Evolutionary conservation across 2,329 filamentous ascomycete species (phyloP).

Genomic region (Fonsecaea monophora): DNA sequence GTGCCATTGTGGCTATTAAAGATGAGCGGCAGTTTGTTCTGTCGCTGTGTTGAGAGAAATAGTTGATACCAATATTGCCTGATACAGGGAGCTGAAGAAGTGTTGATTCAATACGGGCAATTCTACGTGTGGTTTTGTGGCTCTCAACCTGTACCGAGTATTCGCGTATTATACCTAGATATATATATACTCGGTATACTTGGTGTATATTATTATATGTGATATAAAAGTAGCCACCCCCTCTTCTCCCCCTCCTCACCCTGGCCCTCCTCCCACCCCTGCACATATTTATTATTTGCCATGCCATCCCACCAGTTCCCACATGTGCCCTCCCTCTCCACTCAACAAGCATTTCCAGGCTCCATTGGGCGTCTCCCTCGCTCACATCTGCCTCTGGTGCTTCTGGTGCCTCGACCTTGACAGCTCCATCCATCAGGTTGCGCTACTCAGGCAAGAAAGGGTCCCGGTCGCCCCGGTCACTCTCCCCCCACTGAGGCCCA

Average conservation of each 20-base stretch:
- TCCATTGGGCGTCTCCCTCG: not conserved
- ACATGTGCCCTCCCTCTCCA: not conserved
- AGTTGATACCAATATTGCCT: not conserved
- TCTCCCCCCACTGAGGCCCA: not conserved
- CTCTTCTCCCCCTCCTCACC: not conserved
- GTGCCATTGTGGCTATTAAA: not conserved
- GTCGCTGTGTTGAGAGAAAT: conserved; percentile 2
- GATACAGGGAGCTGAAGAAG: not conserved
- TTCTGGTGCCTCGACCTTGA: not conserved
- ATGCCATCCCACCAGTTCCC: not conserved
- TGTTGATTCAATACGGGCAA: not conserved
- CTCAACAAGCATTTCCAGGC: not conserved
- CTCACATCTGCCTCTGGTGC: too few species aligned
- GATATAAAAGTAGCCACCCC: not conserved
- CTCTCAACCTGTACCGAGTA: not conserved
- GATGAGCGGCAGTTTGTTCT: not conserved
- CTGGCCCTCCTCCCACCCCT: not conserved
- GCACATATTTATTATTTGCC: not conserved
- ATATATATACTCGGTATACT: too few species aligned
- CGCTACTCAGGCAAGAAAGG: not conserved
- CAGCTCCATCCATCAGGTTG: not conserved
- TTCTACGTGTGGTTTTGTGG: not conserved
- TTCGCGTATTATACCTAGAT: too few species aligned
- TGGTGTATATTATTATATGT: too few species aligned
- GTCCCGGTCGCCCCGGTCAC: not conserved